Conservation (phyloP, 257 asterid species). For the Paulownia fortunei region DNA sequence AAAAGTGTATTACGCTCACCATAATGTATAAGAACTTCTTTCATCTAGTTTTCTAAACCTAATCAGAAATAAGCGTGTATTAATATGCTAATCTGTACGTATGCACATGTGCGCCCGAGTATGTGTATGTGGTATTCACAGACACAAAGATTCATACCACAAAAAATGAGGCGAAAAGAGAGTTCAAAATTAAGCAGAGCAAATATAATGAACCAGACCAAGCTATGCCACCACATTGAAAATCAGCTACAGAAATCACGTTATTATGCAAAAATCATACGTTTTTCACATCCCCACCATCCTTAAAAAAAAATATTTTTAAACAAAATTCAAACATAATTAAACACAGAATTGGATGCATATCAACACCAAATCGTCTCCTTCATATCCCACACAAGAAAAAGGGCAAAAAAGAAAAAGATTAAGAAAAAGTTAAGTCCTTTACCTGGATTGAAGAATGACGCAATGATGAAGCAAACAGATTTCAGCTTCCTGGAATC, state of each 20-base stretch:
- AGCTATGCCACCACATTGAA: neutral
- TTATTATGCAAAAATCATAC: neutral
- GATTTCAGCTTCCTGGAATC: conserved; percentile 24
- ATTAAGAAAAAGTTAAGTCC: neutral
- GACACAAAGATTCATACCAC: neutral
- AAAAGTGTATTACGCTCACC: neutral
- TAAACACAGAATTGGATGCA: neutral
- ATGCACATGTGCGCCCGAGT: no score
- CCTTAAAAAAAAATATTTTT: neutral
- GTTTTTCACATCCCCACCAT: neutral
- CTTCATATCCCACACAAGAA: neutral
- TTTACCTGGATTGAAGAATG: conserved; percentile 39
- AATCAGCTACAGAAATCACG: neutral
- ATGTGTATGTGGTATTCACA: no score
- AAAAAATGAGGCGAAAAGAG: neutral
- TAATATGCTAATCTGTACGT: neutral
- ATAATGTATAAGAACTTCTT: neutral
- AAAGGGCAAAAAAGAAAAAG: neutral
- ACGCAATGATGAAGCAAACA: conserved; percentile 20
- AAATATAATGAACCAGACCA: neutral
- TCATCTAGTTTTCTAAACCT: conserved; percentile 8
- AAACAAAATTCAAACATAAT: neutral
- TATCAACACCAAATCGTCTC: conserved; percentile 10
- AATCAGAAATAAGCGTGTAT: neutral
- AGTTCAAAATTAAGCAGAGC: neutral